Conservation (phyloP, 208 protist species). For the Leishmania arabica region DNA sequence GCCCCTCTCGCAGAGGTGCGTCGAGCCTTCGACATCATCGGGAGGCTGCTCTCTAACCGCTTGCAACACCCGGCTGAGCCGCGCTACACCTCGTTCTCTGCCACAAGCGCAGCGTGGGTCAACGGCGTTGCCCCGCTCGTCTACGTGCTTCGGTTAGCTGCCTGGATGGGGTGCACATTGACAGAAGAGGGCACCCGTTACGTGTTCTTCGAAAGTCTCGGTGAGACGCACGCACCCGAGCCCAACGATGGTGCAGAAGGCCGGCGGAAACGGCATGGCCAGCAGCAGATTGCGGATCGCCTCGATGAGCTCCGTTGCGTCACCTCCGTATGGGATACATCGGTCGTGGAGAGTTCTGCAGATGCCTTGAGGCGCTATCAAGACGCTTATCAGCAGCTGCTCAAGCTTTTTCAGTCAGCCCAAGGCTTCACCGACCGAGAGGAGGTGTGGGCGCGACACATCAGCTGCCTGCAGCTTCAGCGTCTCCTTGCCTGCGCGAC, state of each 20-base stretch:
- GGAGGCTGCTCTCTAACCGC: slow-evolving; percentile 25
- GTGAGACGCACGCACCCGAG: neutral
- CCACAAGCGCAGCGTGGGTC: slow-evolving; percentile 25
- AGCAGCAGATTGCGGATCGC: slow-evolving; percentile 1
- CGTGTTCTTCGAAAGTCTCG: neutral
- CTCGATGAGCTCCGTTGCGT: slow-evolving; percentile 25
- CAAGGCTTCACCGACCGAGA: neutral
- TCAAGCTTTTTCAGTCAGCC: neutral
- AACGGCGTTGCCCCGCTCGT: slow-evolving; percentile 22
- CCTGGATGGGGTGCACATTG: slow-evolving; percentile 28
- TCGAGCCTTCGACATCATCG: slow-evolving; percentile 10
- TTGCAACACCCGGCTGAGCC: neutral
- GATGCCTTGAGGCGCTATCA: neutral
- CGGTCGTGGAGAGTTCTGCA: neutral
- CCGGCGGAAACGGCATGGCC: neutral
- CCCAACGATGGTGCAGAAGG: neutral
- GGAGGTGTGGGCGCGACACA: neutral
- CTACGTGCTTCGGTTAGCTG: slow-evolving; percentile 25
- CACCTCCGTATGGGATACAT: slow-evolving; percentile 10
- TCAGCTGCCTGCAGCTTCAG: neutral
- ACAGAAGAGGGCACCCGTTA: slow-evolving; percentile 21
- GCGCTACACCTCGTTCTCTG: slow-evolving; percentile 20
- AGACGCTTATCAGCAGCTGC: neutral
- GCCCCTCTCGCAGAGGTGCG: neutral
- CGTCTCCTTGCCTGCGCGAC: neutral